These are phyloP conservation scores for Auricularia cornea DNA, from an alignment of 768 basidiomycete species.

Conservation along the genomic window DNA sequence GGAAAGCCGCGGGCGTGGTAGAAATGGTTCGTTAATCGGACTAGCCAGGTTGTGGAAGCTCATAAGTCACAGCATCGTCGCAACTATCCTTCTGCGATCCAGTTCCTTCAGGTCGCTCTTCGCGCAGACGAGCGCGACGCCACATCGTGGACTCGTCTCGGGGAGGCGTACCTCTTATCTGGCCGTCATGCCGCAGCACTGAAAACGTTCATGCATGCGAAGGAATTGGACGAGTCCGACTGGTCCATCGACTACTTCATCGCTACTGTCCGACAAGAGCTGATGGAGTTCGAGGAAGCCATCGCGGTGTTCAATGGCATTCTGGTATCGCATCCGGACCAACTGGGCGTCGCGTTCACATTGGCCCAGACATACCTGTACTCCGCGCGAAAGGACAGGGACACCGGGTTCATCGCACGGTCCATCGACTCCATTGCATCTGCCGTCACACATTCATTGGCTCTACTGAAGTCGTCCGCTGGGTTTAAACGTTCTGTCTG, in stretches of 20 bases:
- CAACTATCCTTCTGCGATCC: constrained; percentile 68
- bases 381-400: constrained; percentile 54
- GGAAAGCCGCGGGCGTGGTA: constrained; percentile 91
- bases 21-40: constrained; percentile 83
- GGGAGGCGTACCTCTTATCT: constrained; percentile 83
- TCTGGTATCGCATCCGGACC: constrained; percentile 45
- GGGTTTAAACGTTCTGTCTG: constrained; percentile 69
- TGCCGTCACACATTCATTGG: constrained; percentile 46
- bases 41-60: no score
- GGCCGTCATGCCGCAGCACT: constrained; percentile 85
- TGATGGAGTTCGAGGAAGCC: constrained; percentile 68
- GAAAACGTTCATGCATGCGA: constrained; percentile 73
- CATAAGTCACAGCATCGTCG: constrained; percentile 66
- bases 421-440: constrained; percentile 64
- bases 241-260: constrained; percentile 83
- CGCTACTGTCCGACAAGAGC: constrained; percentile 73
- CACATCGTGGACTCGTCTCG: constrained; percentile 81
- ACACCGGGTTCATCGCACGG: constrained; percentile 63
- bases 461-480: constrained; percentile 39
- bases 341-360: constrained; percentile 63
- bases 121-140: constrained; percentile 71
- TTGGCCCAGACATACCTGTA: constrained; percentile 67
- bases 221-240: constrained; percentile 61
- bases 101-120: constrained; percentile 79
- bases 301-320: constrained; percentile 56